Evolutionary conservation across 441 rosid species (phyloP), one percentile per base, ranked within the genome.

Genomic region (Iberis amara): DNA sequence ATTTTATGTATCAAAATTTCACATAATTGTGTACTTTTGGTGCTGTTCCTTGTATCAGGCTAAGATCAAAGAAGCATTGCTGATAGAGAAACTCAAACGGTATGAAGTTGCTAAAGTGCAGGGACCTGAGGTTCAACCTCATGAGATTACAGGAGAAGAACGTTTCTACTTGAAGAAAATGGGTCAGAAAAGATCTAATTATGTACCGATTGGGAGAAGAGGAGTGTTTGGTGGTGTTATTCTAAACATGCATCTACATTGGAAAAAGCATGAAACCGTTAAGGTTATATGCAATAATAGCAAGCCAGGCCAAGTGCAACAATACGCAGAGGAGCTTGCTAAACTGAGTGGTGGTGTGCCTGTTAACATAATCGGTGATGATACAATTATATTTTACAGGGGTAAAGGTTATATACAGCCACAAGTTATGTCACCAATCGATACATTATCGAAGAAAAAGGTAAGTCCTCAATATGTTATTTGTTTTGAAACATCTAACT

Each of bases 341-440:
- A 83, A 89, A 66, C 66, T 88, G 62, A 92, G 97, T 69, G 95
- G 95, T 53, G 99, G 99, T 32, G 66, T 85, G 37, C 87, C 95
- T 8, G 75, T 89, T 64, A 84, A 89, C 14, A 69, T 78, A 10
- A 74, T 79, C 5, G 85, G 92, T 27, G 83, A 86, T 13, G 84
- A 86, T 66, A 81, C 86, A 2, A 71, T 94, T 59, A 33, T 89
- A 55, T 89, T 94, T 53, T 94, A 85, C 65, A 66, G 96, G 64
- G 99, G 99, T 57, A 94, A 83, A 57, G 73, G 83, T 69, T 89
- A 94, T 55, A 87, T 83, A 47, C 96, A 84, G 72, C 99, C 99
- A 4, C 79, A 85, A 71, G 76, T 86, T 36, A 89, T 89, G 99
- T 79, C 92, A 48, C 97, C 99, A 1, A 66, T 81, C 13, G 94